Evolutionary conservation across 2,329 filamentous ascomycete species (phyloP), one percentile per base, ranked within the genome.

Genomic region (Clonostachys solani): DNA sequence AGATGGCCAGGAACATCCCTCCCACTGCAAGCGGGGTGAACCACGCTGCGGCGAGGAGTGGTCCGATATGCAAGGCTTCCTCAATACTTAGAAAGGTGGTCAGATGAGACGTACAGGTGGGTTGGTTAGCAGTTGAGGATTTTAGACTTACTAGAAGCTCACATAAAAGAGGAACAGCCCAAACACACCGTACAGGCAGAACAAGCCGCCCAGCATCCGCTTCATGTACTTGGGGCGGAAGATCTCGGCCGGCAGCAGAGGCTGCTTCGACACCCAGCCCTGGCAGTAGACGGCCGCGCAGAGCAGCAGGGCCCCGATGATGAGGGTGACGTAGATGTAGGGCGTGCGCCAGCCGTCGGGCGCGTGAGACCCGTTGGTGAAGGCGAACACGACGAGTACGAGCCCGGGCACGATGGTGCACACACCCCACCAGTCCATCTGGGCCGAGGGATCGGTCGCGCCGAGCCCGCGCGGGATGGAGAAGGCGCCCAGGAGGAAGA

Each of bases 291-390:
- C 71, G 12, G 86, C 81, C 0, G 68, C 65, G 2, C 64, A 66
- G 2, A 94, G 69, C 8, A 86, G 63, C 1, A 88, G 48, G 6
- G 77, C 65, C 0, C 88, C 88, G 2, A 86, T 37, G 4, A 83
- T 66, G 42, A 92, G 77, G 0, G 82, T 80, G 10, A 83, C 69
- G 38, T 79, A 78, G 36, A 92, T 83, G 53, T 90, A 89, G 2
- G 86, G 84, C 0, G 84, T 89, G n/a, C 64, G 70, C 87, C 88
- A 92, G 2, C 84, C 80, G 4, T 81, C 60, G 0, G 83, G 77
- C 0, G 86, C 86, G 60, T 89, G 81, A 0, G 83, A 78, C 8
- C 83, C 84, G 43, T 89, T 84, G 0, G 87, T 91, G 45, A 94
- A 78, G 0, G 87, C 85, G 56, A 84, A 92, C 0, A 90, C 84